phyloP scores from a whole-genome alignment of 257 asterid species.

The Primulina huaijiensis region DNA sequence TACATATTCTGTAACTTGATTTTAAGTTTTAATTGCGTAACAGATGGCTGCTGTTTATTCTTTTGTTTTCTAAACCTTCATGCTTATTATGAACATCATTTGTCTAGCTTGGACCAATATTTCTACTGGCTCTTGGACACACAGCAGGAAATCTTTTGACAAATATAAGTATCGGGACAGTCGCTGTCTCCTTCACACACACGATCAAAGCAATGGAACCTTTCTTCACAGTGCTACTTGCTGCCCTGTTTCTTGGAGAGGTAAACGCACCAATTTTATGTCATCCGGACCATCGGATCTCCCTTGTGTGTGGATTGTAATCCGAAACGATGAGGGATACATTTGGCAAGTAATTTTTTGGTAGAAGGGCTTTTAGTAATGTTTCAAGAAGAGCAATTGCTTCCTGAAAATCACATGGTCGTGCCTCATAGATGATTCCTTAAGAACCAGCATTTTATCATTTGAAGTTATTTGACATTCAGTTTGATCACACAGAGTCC shows the following conservation, averaged over 20 bases:
- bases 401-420: neutral
- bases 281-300: neutral
- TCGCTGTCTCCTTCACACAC: slow-evolving; percentile 91
- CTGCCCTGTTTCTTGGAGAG: slow-evolving; percentile 64
- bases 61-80: neutral
- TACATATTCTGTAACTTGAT: slow-evolving; percentile 12
- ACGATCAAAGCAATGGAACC: slow-evolving; percentile 98
- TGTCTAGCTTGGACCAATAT: slow-evolving; percentile 54
- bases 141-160: slow-evolving; percentile 81
- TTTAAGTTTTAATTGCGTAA: neutral
- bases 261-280: slow-evolving; percentile 29
- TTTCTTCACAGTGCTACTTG: slow-evolving; percentile 81
- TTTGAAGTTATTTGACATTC: slow-evolving; percentile 32
- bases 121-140: slow-evolving; percentile 65
- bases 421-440: neutral
- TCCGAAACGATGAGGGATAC: neutral
- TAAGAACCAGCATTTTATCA: slow-evolving; percentile 8
- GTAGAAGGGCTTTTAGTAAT: neutral
- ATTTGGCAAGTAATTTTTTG: neutral
- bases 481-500: slow-evolving; percentile 61
- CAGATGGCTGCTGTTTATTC: neutral
- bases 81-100: slow-evolving; percentile 12
- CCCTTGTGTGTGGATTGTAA: neutral
- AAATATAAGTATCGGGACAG: slow-evolving; percentile 80
- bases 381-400: neutral